phyloP scores from a whole-genome alignment of 345 rosid genomes.

The Stellera chamaejasme region DNA sequence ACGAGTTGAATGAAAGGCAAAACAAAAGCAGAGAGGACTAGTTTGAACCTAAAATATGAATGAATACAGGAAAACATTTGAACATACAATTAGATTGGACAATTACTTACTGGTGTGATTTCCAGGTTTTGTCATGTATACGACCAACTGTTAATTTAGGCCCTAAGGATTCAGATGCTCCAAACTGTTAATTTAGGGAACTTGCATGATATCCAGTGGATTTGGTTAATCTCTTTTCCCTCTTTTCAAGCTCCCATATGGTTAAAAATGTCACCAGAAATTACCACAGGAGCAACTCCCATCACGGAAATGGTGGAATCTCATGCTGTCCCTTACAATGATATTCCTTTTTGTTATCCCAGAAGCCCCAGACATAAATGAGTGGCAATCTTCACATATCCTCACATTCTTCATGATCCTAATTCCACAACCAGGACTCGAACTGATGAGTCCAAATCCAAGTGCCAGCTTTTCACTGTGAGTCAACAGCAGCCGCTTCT shows the following conservation, averaged over 20 bases:
- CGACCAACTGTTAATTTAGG: no score
- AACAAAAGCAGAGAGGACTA: no score
- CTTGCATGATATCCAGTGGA: no score
- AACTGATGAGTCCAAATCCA: constrained; percentile 50
- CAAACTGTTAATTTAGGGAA: no score
- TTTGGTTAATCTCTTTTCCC: no score
- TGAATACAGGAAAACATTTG: no score
- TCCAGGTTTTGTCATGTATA: no score
- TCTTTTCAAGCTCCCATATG: neutral
- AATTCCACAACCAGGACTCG: constrained; percentile 26
- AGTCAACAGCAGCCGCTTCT: constrained; percentile 37
- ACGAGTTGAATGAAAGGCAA: no score
- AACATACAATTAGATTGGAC: no score
- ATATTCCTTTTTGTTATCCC: constrained; percentile 42
- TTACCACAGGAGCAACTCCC: constrained; percentile 70
- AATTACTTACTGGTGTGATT: no score
- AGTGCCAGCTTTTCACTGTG: constrained; percentile 78
- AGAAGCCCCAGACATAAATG: constrained; percentile 50
- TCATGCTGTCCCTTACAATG: constrained; percentile 58
- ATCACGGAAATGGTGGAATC: constrained; percentile 65
- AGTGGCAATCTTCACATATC: constrained; percentile 73
- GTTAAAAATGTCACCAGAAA: constrained; percentile 48
- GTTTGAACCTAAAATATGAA: no score
- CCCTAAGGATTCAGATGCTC: no score
- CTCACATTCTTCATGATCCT: constrained; percentile 70